A percentile compares a stretch with the other conserved stretches of the same genome.
Conservation (phyloP, 768 basidiomycete species). For the Kwoniella newhampshirensis region DNA sequence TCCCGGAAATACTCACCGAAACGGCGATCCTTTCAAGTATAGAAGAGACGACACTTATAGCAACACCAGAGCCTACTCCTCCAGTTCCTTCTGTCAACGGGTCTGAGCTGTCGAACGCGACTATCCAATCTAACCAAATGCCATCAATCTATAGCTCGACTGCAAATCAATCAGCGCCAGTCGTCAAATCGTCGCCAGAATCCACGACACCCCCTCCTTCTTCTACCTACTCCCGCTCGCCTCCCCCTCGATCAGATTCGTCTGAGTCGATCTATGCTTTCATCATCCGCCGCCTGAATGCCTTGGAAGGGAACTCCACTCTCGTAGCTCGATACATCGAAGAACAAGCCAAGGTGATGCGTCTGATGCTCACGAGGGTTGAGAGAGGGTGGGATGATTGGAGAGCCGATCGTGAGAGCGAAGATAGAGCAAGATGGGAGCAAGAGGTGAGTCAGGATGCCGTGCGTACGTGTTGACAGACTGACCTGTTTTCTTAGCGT, state of each 20-base stretch:
- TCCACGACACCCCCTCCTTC: neutral
- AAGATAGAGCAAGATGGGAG: conserved; percentile 37
- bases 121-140: no score
- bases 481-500: conserved; percentile 27
- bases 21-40: conserved; percentile 15
- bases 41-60: neutral
- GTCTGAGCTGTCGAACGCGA: no score
- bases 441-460: conserved; percentile 37
- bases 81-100: no score
- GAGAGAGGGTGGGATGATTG: conserved; percentile 40
- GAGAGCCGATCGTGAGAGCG: conserved; percentile 31
- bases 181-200: neutral
- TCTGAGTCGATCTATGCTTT: conserved; percentile 89
- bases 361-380: conserved; percentile 64
- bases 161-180: conserved; percentile 7
- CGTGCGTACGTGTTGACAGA: neutral
- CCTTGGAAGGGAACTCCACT: conserved; percentile 82
- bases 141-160: neutral
- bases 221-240: conserved; percentile 14
- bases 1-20: conserved; percentile 12
- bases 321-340: conserved; percentile 82
- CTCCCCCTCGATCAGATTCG: conserved; percentile 38
- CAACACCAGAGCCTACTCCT: neutral
- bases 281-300: conserved; percentile 87
- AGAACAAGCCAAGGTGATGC: conserved; percentile 75